Conservation (phyloP, 2,329 filamentous ascomycete genomes). For the Fusarium pininemorale region DNA sequence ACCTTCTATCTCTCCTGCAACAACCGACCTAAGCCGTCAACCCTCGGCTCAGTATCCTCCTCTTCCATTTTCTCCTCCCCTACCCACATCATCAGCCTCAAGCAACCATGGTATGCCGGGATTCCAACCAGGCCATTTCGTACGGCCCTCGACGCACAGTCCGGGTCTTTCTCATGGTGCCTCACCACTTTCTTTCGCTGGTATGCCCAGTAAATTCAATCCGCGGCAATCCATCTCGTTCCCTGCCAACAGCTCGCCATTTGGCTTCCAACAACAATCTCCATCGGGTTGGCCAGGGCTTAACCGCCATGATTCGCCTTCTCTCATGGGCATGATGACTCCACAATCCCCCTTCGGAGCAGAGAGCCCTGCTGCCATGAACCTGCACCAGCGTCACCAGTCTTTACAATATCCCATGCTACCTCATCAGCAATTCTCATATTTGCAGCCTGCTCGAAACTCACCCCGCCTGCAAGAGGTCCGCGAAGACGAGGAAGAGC, state of each 20-base stretch:
- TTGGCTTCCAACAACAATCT: constrained; percentile 71
- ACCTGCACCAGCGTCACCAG: constrained; percentile 65
- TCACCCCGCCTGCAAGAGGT: constrained; percentile 76
- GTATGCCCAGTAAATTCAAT: constrained; percentile 68
- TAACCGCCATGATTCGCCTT: constrained; percentile 71
- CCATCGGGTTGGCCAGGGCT: constrained; percentile 65
- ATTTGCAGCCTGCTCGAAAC: constrained; percentile 62
- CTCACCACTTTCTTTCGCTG: constrained; percentile 77
- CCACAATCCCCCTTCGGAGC: constrained; percentile 70
- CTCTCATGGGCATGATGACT: constrained; percentile 65
- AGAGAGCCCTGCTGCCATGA: constrained; percentile 57
- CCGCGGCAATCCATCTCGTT: constrained; percentile 78
- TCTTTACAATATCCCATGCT: constrained; percentile 67
- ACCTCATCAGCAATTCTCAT: constrained; percentile 65
- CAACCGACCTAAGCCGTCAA: constrained; percentile 70
- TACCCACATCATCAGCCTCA: constrained; percentile 80
- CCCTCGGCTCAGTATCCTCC: constrained; percentile 78
- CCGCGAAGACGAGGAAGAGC: constrained; percentile 77
- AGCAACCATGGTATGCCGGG: constrained; percentile 70
- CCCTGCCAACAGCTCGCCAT: constrained; percentile 70
- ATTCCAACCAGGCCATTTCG: constrained; percentile 68
- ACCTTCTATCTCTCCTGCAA: constrained; percentile 72
- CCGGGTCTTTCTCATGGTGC: constrained; percentile 71
- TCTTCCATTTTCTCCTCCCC: constrained; percentile 82
- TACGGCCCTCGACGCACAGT: constrained; percentile 68